A percentile compares a stretch with the other conserved stretches of the same genome.
These are phyloP conservation scores for Citrus sinensis DNA, from an alignment of 345 rosid genomes.

Conservation along the genomic window DNA sequence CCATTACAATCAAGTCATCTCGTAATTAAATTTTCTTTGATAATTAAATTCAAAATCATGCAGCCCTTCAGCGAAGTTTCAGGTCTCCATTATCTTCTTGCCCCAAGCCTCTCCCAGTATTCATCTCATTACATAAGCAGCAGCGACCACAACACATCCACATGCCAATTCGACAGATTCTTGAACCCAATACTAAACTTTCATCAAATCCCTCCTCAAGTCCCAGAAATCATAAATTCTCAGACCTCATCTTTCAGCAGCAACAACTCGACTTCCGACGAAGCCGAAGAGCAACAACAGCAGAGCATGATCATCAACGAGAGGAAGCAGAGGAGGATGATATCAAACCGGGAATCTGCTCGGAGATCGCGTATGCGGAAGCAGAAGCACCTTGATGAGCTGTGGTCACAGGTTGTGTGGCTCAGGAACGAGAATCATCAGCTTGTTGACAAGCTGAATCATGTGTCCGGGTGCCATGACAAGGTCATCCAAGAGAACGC, in stretches of 20 bases:
- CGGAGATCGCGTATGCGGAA: constrained; percentile 93
- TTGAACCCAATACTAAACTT: constrained; percentile 30
- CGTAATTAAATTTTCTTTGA: background rate
- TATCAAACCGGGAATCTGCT: constrained; percentile 93
- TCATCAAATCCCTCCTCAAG: constrained; percentile 28
- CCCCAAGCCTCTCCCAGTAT: constrained; percentile 39
- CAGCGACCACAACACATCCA: constrained; percentile 19
- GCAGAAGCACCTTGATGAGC: constrained; percentile 95
- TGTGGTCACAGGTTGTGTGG: constrained; percentile 83
- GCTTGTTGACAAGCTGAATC: constrained; percentile 72
- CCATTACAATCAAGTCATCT: background rate
- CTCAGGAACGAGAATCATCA: constrained; percentile 82
- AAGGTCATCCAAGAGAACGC: constrained; percentile 55
- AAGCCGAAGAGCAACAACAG: constrained; percentile 65
- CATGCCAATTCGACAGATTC: constrained; percentile 32
- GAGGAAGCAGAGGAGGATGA: constrained; percentile 90
- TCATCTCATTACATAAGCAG: constrained; percentile 28
- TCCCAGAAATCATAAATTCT: constrained; percentile 33
- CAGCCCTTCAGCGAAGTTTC: constrained; percentile 52
- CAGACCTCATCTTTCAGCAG: constrained; percentile 55
- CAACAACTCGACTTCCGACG: constrained; percentile 78
- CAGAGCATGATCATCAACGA: constrained; percentile 55
- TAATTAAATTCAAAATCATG: constrained; percentile 29
- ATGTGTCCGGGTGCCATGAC: constrained; percentile 55
- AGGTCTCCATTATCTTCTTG: constrained; percentile 40